Evolutionary conservation across 1,284 basidiomycete species (phyloP), one percentile per base, ranked within the genome.

Genomic region (Vanrija sp.): DNA sequence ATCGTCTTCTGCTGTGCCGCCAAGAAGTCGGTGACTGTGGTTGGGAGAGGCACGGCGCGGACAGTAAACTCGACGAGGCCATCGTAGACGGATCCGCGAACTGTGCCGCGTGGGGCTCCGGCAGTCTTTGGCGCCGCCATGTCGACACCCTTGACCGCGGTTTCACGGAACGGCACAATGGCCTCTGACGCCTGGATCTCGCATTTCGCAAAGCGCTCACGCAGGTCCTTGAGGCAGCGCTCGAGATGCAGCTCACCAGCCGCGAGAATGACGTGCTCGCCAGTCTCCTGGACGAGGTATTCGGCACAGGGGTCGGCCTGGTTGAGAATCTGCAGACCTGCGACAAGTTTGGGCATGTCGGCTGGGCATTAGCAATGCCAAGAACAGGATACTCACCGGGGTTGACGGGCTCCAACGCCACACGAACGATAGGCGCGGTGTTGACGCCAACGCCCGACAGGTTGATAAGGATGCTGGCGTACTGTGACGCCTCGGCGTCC

Each of bases 241-340:
- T 98, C 95, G 21, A 98, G 80, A 75, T 98, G 96, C 54, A 99
- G 78, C 73, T 98, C 96, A 52, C 96, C 96, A 0, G 96, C 96
- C 7, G 91, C 91, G 59, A 98, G 78, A 64, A 99, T 97, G 53
- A 98, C 96, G 74, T 97, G 90, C 76, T 99, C 96, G 42, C 96
- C 96, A 0, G 93, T 97, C 67, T 92, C 86, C 75, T 98, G 95
- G 60, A 98, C 91, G 71, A 97, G 89, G 0, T 90, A 94, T 74
- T 98, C 92, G 16, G 96, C 95, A 66, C 94, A 98, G 1, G 96
- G 95, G 77, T 98, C 96, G 5, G 94, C 88, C 74, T 98, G 94
- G 67, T 89, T 90, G 28, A 99, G 84, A 29, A 98, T 80, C 65
- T 88, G 89, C 51, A 98, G 79, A 0, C 96, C 96, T 50, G 83